Base-by-base conservation (phyloP, 2,329 filamentous ascomycete species). In the Lachnellula subtilissima region DNA sequence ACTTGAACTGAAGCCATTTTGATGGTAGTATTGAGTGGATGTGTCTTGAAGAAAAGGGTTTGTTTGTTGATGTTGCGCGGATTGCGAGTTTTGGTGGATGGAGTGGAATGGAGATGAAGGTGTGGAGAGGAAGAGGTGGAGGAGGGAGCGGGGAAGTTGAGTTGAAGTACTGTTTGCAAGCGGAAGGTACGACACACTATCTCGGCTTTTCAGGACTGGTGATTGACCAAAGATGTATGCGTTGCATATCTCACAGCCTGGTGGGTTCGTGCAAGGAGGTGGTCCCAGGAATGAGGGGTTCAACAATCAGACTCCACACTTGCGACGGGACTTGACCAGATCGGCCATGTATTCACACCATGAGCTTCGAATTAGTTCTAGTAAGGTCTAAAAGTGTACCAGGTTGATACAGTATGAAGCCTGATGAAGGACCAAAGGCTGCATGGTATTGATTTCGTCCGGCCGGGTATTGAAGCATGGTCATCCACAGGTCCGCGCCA, bases 1-100 rank as follows among this genome's bases (percentile, higher is more conserved):
- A 69, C 64, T 39, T 64, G 49, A 35, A 62, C 53, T 15, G 65
- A 63, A 56, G 63, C 61, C 67, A 69, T 69, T 28, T 51, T 63
- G 61, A 56, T 17, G 17, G 11, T 52, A 28, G 23, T 45, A 12
- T 28, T 7, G 23, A 15, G 22, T 25, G 7, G 11, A 28, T 25
- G 17, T 12, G 8, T 11, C 6, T 47, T 17, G 23, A 14, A 22
- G 23, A 12, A 7, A 3, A 3, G 22, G 2, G 22, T 3, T 22
- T 22, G 14, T 47, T 25, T 47, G 45, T 40, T 40, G 37, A 11
- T 17, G 42, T 45, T 45, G 42, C 19, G 11, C 42, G 22, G 22
- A 17, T 40, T 35, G 19, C 32, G 6, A 22, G 11, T 25, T 46
- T 35, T 14, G 11, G 28, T 17, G 22, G 35, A 47, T 42, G 28